Evolutionary conservation across 1,284 basidiomycete species (phyloP).

Genomic region (Cutaneotrichosporon arboriforme): DNA sequence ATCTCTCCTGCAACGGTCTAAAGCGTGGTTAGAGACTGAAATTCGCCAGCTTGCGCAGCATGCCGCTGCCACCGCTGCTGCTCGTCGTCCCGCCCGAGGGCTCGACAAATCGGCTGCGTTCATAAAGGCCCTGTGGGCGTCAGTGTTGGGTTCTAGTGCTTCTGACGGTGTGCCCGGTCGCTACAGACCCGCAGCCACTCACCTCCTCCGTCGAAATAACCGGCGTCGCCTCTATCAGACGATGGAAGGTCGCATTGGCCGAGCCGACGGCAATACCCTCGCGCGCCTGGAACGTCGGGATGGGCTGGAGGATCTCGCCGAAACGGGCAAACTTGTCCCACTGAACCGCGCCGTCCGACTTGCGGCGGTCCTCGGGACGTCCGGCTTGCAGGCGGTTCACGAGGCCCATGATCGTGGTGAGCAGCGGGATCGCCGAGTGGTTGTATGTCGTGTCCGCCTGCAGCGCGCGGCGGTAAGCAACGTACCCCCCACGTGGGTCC

Average conservation of each 20-base stretch:
- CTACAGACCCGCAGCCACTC: no score
- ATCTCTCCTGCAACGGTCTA: no score
- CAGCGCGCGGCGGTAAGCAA: conserved; percentile 37
- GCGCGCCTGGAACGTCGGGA: conserved; percentile 35
- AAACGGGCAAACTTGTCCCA: conserved; percentile 44
- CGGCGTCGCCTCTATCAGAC: conserved; percentile 32
- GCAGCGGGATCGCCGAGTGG: conserved; percentile 41
- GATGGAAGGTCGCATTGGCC: conserved; percentile 22
- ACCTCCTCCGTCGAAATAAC: conserved; percentile 41
- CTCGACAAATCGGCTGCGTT: conserved; percentile 28
- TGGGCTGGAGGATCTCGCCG: conserved; percentile 35
- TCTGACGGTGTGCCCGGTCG: background rate
- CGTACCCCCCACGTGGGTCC: conserved; percentile 41
- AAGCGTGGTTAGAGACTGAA: conserved; percentile 6
- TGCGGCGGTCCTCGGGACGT: conserved; percentile 30
- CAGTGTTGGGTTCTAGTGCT: no score
- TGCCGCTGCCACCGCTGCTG: conserved; percentile 8
- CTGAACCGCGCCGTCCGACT: conserved; percentile 25
- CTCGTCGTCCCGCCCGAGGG: conserved; percentile 10
- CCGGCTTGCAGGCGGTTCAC: conserved; percentile 35
- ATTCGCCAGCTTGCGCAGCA: conserved; percentile 20
- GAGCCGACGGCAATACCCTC: conserved; percentile 25
- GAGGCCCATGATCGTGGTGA: conserved; percentile 32
- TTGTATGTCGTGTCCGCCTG: conserved; percentile 37
- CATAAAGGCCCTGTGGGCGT: conserved; percentile 27